These are phyloP conservation scores for Beauveria bassiana DNA, from an alignment of 2,329 filamentous ascomycete species.

Conservation along the genomic window DNA sequence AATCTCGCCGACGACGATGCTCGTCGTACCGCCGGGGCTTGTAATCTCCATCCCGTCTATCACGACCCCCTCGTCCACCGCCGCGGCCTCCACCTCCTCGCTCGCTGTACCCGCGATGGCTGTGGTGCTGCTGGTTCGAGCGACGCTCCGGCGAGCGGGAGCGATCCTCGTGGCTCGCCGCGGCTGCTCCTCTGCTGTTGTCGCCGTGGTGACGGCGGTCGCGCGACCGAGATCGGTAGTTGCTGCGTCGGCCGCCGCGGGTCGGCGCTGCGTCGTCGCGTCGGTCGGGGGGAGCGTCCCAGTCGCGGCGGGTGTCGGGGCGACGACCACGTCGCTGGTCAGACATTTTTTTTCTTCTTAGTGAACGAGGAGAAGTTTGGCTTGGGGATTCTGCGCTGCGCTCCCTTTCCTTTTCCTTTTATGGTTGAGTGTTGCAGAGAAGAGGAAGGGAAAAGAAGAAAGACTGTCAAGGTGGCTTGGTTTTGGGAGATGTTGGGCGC, in stretches of 20 bases:
- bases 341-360: constrained; percentile 18
- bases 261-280: constrained; percentile 23
- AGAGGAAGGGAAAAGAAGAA: background rate
- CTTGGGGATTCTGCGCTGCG: too few relatives aligned
- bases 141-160: constrained; percentile 29
- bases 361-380: too few relatives aligned
- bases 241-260: constrained; percentile 23
- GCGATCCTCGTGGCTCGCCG: constrained; percentile 25
- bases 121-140: constrained; percentile 24
- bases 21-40: constrained; percentile 24
- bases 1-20: constrained; percentile 18
- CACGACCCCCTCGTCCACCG: constrained; percentile 16
- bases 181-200: constrained; percentile 15
- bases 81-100: constrained; percentile 14
- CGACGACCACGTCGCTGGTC: constrained; percentile 27
- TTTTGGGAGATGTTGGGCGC: too few relatives aligned
- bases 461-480: too few relatives aligned
- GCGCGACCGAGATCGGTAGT: constrained; percentile 27
- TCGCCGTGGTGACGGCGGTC: constrained; percentile 20
- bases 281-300: constrained; percentile 47
- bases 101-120: constrained; percentile 28
- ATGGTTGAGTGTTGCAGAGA: background rate
- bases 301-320: constrained; percentile 41
- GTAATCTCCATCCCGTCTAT: constrained; percentile 27
- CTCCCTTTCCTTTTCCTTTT: background rate